Evolutionary conservation across 2,329 filamentous ascomycete genomes (phyloP).

Genomic region (Metarhizium guizhouense): DNA sequence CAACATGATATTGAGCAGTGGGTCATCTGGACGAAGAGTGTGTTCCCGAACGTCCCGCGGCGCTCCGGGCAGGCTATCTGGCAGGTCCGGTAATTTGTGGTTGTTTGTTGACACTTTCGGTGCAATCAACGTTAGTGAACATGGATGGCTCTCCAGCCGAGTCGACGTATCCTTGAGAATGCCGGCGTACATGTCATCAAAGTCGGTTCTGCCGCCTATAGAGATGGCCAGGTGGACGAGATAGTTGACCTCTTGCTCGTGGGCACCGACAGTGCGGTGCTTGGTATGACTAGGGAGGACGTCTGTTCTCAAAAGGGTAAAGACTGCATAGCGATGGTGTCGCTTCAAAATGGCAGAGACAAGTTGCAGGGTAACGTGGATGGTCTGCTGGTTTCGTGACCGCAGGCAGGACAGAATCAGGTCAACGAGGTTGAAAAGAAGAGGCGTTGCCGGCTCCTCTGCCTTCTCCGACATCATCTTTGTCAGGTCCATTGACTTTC

Average conservation of each 20-base stretch:
- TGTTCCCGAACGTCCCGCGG: slow-evolving; percentile 53
- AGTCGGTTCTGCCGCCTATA: slow-evolving; percentile 59
- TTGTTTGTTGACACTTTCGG: slow-evolving; percentile 49
- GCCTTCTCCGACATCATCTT: slow-evolving; percentile 69
- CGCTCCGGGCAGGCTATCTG: slow-evolving; percentile 48
- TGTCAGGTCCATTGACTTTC: slow-evolving; percentile 82
- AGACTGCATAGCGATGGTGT: slow-evolving; percentile 79
- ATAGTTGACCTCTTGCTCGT: slow-evolving; percentile 66
- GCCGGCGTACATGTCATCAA: slow-evolving; percentile 64
- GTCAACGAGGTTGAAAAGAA: slow-evolving; percentile 89
- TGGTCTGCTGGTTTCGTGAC: slow-evolving; percentile 80
- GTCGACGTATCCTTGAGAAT: slow-evolving; percentile 63
- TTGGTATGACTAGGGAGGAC: slow-evolving; percentile 42
- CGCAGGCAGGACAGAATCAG: slow-evolving; percentile 77
- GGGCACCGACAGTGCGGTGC: slow-evolving; percentile 61
- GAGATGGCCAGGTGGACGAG: slow-evolving; percentile 60
- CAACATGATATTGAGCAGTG: slow-evolving; percentile 54
- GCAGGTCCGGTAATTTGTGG: slow-evolving; percentile 45
- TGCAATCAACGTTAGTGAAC: slow-evolving; percentile 59
- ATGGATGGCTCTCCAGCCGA: slow-evolving; percentile 63
- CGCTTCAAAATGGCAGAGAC: slow-evolving; percentile 77
- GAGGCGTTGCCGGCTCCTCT: slow-evolving; percentile 66
- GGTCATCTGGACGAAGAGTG: slow-evolving; percentile 53
- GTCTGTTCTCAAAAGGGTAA: slow-evolving; percentile 63
- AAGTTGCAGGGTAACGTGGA: slow-evolving; percentile 80